Base-by-base conservation (phyloP, 768 basidiomycete genomes). In the Pleurotus salmoneostramineus region DNA sequence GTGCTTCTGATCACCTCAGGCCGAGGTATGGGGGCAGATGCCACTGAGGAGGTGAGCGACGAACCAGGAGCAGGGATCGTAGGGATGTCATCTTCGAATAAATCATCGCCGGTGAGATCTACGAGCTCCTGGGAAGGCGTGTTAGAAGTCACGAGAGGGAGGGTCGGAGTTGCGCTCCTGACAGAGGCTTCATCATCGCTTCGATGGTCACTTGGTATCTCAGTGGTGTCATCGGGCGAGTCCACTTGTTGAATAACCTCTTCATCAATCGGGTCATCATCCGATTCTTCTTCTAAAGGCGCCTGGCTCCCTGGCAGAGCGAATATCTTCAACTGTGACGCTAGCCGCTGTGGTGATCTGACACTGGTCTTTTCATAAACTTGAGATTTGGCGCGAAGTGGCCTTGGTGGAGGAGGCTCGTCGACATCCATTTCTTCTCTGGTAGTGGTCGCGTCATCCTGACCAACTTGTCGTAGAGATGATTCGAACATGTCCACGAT, bases 1-100 rank as follows among this genome's bases (percentile, higher is more conserved):
- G 63, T 54, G 12, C 64, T 72, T 33, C 72, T 73, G 49, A 80
- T 71, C 45, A 82, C 71, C 60, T 83, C 82, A 6, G 77, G 72
- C 36, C 68, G 66, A 31, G 65, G 57, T 14, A 71, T 51, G 34
- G 63, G 56, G n/a, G 65, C 62, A 35, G 67, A 50, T 8, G 59
- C 56, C 31, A 40, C 58, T 4, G 63, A 27, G 21, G 21, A 27
- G 21, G 21, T 57, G 1, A 57, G 31, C 0, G 64, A 63, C 3
- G 63, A 50, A 21, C 62, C 56, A 32, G 56, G 56, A 51, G 60
- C 57, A 34, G 62, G 57, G 56, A 52, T 49, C 6, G 32, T 49
- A 17, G 56, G 32, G 15, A 50, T 57, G 35, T 57, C 17, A 15
- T 57, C 46, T 8, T 59, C 54, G n/a, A 40, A 45, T 11, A 21